Evolutionary conservation across 1,284 basidiomycete species (phyloP).

Genomic region (Trametes polyzona): DNA sequence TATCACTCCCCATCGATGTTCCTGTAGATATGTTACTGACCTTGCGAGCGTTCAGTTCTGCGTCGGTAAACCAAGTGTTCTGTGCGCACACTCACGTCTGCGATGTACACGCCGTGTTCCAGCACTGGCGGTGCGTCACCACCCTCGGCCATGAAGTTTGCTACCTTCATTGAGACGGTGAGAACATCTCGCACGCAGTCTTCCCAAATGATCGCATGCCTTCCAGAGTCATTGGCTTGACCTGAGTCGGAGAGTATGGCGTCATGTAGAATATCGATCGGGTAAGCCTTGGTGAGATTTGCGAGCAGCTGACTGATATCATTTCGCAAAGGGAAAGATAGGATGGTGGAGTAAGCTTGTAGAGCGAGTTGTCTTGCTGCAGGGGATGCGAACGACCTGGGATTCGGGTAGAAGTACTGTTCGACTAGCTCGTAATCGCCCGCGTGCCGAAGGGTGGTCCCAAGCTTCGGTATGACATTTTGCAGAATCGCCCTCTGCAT

Average conservation of each 20-base stretch:
- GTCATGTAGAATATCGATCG: slow-evolving; percentile 67
- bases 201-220: slow-evolving; percentile 60
- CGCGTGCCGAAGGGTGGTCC: slow-evolving; percentile 59
- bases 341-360: slow-evolving; percentile 63
- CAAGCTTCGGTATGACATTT: slow-evolving; percentile 71
- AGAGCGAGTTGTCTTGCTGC: slow-evolving; percentile 58
- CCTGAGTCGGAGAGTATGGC: slow-evolving; percentile 44
- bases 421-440: slow-evolving; percentile 49
- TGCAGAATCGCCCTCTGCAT: slow-evolving; percentile 70
- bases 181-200: slow-evolving; percentile 65
- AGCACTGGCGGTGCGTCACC: slow-evolving; percentile 48
- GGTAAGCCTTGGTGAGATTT: slow-evolving; percentile 60
- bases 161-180: slow-evolving; percentile 66
- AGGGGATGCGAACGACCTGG: slow-evolving; percentile 51
- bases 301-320: slow-evolving; percentile 56
- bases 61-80: slow-evolving; percentile 50
- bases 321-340: slow-evolving; percentile 51
- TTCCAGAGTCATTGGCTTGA: slow-evolving; percentile 25
- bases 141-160: slow-evolving; percentile 57
- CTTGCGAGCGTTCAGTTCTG: slow-evolving; percentile 34
- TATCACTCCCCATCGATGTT: background rate
- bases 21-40: too few species aligned
- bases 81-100: slow-evolving; percentile 53
- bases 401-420: slow-evolving; percentile 74
- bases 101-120: slow-evolving; percentile 57